These are phyloP conservation scores for Colletotrichum echinochloae DNA, from an alignment of 2,329 filamentous ascomycete genomes.

Conservation along the genomic window DNA sequence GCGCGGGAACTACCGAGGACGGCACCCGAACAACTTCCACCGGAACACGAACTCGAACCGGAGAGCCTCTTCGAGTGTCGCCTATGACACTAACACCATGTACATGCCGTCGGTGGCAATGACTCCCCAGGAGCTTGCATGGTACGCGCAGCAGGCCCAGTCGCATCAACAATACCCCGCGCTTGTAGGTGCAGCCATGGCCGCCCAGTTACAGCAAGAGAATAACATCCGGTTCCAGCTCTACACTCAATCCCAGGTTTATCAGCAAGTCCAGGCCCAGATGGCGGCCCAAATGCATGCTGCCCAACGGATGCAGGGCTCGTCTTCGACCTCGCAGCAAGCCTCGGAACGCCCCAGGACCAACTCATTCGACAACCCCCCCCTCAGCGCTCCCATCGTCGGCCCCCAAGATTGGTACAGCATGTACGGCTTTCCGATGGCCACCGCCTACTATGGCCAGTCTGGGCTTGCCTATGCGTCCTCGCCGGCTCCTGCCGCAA, in stretches of 20 bases:
- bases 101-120: constrained; percentile 59
- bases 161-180: constrained; percentile 53
- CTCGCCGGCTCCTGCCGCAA: constrained; percentile 60
- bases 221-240: constrained; percentile 39
- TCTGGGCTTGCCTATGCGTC: constrained; percentile 67
- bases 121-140: constrained; percentile 59
- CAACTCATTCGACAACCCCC: constrained; percentile 72
- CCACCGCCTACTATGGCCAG: constrained; percentile 60
- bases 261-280: constrained; percentile 41
- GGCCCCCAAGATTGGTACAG: constrained; percentile 66
- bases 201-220: constrained; percentile 43
- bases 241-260: constrained; percentile 42
- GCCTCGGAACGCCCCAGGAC: constrained; percentile 67
- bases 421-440: constrained; percentile 56
- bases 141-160: constrained; percentile 58
- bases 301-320: constrained; percentile 37
- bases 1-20: constrained; percentile 61
- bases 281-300: constrained; percentile 41
- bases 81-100: constrained; percentile 62
- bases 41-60: constrained; percentile 60
- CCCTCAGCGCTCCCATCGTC: constrained; percentile 66
- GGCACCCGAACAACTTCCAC: constrained; percentile 58
- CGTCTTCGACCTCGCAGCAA: constrained; percentile 34
- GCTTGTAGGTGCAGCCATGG: constrained; percentile 40
- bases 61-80: constrained; percentile 65